These are phyloP conservation scores for Alternaria solani DNA, from an alignment of 2,329 filamentous ascomycete species.

Conservation along the genomic window DNA sequence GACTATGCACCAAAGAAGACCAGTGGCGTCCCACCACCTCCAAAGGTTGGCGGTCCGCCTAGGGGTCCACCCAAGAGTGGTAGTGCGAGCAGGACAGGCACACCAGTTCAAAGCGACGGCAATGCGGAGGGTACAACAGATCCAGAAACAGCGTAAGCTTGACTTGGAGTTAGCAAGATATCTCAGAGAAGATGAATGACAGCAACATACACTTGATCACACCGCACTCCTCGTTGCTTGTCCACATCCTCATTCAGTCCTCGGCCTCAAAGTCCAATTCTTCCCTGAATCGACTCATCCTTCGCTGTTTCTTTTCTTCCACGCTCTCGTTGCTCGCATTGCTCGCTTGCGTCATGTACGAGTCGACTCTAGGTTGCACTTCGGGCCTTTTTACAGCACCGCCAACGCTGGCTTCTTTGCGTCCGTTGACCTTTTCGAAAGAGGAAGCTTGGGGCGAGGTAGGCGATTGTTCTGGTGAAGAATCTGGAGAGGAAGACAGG, in stretches of 20 bases:
- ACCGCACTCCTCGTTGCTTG: neutral
- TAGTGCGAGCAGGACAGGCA: slow-evolving; percentile 20
- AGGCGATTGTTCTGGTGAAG: slow-evolving; percentile 23
- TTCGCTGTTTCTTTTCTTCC: slow-evolving; percentile 30
- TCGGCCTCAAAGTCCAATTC: slow-evolving; percentile 32
- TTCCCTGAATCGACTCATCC: slow-evolving; percentile 44
- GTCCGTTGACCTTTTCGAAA: slow-evolving; percentile 39
- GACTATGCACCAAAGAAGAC: slow-evolving; percentile 49
- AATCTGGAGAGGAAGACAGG: slow-evolving; percentile 34
- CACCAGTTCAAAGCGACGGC: slow-evolving; percentile 19
- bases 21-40: slow-evolving; percentile 47
- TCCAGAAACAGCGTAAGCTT: slow-evolving; percentile 12
- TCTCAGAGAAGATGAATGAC: neutral
- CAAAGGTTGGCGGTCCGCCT: slow-evolving; percentile 48
- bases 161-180: slow-evolving; percentile 3
- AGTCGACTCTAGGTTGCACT: slow-evolving; percentile 26
- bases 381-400: slow-evolving; percentile 23
- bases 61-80: slow-evolving; percentile 44
- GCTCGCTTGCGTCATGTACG: slow-evolving; percentile 29
- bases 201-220: slow-evolving; percentile 19
- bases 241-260: slow-evolving; percentile 9
- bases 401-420: slow-evolving; percentile 25
- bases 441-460: slow-evolving; percentile 26
- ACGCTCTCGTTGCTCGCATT: slow-evolving; percentile 23
- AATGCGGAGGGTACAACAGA: slow-evolving; percentile 11